phyloP scores from a whole-genome alignment of 1,139 yeast genomes.

The Blastobotrys petasosporus region DNA sequence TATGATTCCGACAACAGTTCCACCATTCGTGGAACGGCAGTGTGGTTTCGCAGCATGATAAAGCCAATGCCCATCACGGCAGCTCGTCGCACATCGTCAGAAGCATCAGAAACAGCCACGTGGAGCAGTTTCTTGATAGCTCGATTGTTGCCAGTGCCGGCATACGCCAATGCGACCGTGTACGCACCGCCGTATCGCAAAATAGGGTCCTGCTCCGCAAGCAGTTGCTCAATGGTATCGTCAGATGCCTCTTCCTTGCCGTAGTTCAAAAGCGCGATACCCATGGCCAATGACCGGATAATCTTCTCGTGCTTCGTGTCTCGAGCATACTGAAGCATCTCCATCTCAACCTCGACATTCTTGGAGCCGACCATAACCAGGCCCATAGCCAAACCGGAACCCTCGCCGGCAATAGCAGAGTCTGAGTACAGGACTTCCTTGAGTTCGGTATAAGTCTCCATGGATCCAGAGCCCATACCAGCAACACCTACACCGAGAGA shows the following conservation, averaged over 20 bases:
- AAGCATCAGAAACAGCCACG: slow-evolving; percentile 93
- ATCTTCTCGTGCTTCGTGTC: slow-evolving; percentile 96
- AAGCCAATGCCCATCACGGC: slow-evolving; percentile 94
- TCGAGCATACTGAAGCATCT: slow-evolving; percentile 86
- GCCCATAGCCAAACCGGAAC: slow-evolving; percentile 97
- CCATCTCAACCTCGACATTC: slow-evolving; percentile 60
- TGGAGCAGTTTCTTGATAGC: slow-evolving; percentile 86
- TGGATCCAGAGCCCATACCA: slow-evolving; percentile 86
- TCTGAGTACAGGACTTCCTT: slow-evolving; percentile 83
- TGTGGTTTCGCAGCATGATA: slow-evolving; percentile 80
- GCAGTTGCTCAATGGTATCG: slow-evolving; percentile 56
- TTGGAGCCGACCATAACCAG: slow-evolving; percentile 95
- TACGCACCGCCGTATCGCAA: slow-evolving; percentile 95
- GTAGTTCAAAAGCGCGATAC: slow-evolving; percentile 78
- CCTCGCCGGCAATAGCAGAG: slow-evolving; percentile 92
- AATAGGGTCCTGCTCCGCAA: slow-evolving; percentile 72
- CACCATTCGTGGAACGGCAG: slow-evolving; percentile 92
- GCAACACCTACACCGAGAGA: slow-evolving; percentile 95
- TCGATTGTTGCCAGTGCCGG: slow-evolving; percentile 87
- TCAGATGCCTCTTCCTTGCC: slow-evolving; percentile 85
- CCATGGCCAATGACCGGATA: slow-evolving; percentile 84
- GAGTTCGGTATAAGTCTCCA: slow-evolving; percentile 71
- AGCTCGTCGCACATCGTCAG: slow-evolving; percentile 95
- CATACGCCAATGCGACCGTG: slow-evolving; percentile 90
- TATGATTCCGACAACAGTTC: slow-evolving; percentile 90